Evolutionary conservation across 495 filamentous ascomycete species (phyloP).

Genomic region (Tuber microsphaerosporum): DNA sequence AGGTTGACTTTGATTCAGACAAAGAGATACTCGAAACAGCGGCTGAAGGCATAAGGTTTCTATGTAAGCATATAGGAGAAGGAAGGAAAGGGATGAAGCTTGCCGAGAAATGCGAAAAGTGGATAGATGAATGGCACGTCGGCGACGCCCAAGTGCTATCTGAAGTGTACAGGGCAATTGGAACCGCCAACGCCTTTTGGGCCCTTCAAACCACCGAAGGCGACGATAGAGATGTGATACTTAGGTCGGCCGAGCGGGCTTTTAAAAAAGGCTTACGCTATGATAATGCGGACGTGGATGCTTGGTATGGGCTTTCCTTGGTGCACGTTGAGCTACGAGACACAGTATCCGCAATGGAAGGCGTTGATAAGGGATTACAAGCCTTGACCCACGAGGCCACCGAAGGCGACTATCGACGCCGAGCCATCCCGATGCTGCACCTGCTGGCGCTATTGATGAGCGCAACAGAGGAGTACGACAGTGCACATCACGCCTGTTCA

Average conservation of each 20-base stretch:
- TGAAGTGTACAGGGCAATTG: conserved; percentile 68
- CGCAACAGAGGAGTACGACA: conserved; percentile 73
- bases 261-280: conserved; percentile 64
- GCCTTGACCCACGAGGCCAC: conserved; percentile 27
- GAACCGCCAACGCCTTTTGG: conserved; percentile 77
- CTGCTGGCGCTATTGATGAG: conserved; percentile 77
- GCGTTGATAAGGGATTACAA: conserved; percentile 58
- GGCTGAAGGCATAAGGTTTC: conserved; percentile 65
- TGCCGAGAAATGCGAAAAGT: conserved; percentile 57
- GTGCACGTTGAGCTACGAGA: conserved; percentile 75
- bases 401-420: conserved; percentile 48
- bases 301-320: conserved; percentile 70
- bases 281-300: conserved; percentile 59
- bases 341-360: conserved; percentile 65
- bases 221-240: conserved; percentile 58
- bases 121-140: conserved; percentile 50
- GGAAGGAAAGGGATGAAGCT: conserved; percentile 70
- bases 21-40: conserved; percentile 65
- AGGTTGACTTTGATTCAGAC: conserved; percentile 69
- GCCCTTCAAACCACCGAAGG: conserved; percentile 69
- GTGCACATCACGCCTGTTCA: conserved; percentile 72
- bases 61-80: conserved; percentile 75
- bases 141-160: conserved; percentile 49
- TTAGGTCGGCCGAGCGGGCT: conserved; percentile 63
- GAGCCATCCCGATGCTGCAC: conserved; percentile 66